Evolutionary conservation across 208 protist species (phyloP), one percentile per base, ranked within the genome.

Genomic region (Acanthamoeba divionensis): DNA sequence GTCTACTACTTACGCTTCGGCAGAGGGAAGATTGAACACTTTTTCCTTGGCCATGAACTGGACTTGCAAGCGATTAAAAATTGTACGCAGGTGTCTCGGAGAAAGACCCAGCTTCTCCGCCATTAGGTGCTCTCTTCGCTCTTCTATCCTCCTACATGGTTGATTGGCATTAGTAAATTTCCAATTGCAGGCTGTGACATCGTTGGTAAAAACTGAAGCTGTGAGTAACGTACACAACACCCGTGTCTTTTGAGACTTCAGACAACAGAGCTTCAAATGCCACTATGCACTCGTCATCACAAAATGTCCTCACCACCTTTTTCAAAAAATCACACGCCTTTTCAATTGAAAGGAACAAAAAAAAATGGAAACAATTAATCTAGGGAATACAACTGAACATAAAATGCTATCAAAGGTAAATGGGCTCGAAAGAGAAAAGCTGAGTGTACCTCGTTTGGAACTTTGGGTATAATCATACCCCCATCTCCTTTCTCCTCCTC

Each of bases 201-300:
- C n/a, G n/a, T n/a, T n/a, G n/a, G n/a, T n/a, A n/a, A n/a, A n/a
- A n/a, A n/a, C n/a, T n/a, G 2, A 29, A 44, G n/a, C 63, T 8
- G 33, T 12, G 38, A 18, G 8, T 12, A 44, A 33, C 48, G 44
- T 83, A 83, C 73, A 63, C 48, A 6, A 33, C 15, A 10, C 45
- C 47, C 52, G 73, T 38, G 0, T 83, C 73, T 36, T 83, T 47
- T 9, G 73, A 55, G 12, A 83, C 73, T 15, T 83, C 73, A 31
- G 33, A 54, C 12, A 83, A 54, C n/a, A 83, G 50, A 10, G 73
- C 50, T 31, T 83, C 73, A n/a, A 83, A 83, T 6, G 50, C 50
- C 7, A 83, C 48, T 21, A 83, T 83, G 15, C 52, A 83, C 33
- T 83, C 73, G 50, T 83, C 73, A 18, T 83, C 73, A 36, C 73